Percentiles rank a stretch among this genome's conserved stretches.
phyloP scores from a whole-genome alignment of 2,329 filamentous ascomycete species.

The Fulvia fulva region DNA sequence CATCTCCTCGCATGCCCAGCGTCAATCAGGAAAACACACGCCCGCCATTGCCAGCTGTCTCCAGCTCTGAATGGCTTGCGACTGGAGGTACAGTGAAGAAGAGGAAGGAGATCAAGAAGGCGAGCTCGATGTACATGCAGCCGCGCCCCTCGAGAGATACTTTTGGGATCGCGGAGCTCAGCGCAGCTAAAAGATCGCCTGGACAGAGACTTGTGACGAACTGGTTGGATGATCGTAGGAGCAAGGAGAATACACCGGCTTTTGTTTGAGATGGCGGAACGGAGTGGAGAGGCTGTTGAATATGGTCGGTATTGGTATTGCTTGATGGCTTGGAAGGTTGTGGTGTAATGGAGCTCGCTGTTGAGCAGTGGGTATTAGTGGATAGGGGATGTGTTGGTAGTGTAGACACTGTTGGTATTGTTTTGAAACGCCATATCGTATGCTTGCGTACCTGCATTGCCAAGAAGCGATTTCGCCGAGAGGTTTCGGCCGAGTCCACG shows the following conservation, averaged over 20 bases:
- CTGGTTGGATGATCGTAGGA: constrained; percentile 28
- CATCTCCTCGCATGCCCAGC: background rate
- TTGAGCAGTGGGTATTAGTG: background rate
- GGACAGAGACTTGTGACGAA: constrained; percentile 29
- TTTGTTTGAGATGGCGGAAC: constrained; percentile 21
- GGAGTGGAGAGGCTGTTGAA: background rate
- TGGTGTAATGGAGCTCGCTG: background rate
- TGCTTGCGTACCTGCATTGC: background rate
- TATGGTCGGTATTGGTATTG: constrained; percentile 1
- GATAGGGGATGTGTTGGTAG: background rate
- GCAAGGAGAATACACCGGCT: constrained; percentile 17
- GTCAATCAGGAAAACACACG: constrained; percentile 11
- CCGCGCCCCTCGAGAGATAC: background rate
- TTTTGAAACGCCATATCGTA: background rate
- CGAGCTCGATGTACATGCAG: constrained; percentile 9
- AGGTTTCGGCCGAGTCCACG: too few species aligned
- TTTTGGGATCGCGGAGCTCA: background rate
- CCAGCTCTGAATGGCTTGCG: constrained; percentile 33
- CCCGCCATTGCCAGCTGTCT: constrained; percentile 21
- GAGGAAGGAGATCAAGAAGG: constrained; percentile 7
- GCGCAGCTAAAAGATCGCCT: constrained; percentile 4
- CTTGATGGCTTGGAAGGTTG: background rate
- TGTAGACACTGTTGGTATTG: background rate
- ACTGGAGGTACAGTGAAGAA: constrained; percentile 18
- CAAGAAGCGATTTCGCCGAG: background rate